Evolutionary conservation across 345 rosid species (phyloP).

Genomic region (Lenwebbia sp.): DNA sequence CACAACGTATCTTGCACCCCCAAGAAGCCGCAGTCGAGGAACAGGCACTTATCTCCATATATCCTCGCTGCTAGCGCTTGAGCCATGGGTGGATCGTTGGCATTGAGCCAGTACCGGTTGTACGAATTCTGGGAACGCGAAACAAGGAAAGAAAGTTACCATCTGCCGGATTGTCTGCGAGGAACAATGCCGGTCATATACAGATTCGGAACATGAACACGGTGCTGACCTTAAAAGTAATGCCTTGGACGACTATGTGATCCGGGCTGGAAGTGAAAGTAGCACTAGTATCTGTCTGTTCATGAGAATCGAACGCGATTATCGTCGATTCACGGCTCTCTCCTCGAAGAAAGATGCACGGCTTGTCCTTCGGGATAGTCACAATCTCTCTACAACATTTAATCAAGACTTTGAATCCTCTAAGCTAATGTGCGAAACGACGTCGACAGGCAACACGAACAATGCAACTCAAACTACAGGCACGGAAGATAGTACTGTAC

Average conservation of each 20-base stretch:
- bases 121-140: constrained; percentile 25
- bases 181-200: not conserved
- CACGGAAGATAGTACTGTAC: not conserved
- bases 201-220: not conserved
- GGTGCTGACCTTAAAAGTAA: constrained; percentile 32
- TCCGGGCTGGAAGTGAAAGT: constrained; percentile 32
- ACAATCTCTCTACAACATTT: constrained; percentile 27
- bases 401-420: not conserved
- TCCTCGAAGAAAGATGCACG: constrained; percentile 34
- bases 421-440: not conserved
- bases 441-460: not conserved
- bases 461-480: too few relatives aligned
- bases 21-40: constrained; percentile 27
- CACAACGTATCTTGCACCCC: constrained; percentile 57
- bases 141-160: not conserved
- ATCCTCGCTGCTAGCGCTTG: constrained; percentile 37
- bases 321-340: constrained; percentile 12
- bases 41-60: constrained; percentile 45
- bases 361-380: constrained; percentile 17
- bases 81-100: not conserved
- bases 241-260: constrained; percentile 20
- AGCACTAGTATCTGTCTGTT: constrained; percentile 21
- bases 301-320: constrained; percentile 18
- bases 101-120: constrained; percentile 3
- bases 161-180: not conserved